A percentile compares a stretch with the other conserved stretches of the same genome.
Conservation (phyloP, 139 green algal species). For the Edaphochlamys debaryana region DNA sequence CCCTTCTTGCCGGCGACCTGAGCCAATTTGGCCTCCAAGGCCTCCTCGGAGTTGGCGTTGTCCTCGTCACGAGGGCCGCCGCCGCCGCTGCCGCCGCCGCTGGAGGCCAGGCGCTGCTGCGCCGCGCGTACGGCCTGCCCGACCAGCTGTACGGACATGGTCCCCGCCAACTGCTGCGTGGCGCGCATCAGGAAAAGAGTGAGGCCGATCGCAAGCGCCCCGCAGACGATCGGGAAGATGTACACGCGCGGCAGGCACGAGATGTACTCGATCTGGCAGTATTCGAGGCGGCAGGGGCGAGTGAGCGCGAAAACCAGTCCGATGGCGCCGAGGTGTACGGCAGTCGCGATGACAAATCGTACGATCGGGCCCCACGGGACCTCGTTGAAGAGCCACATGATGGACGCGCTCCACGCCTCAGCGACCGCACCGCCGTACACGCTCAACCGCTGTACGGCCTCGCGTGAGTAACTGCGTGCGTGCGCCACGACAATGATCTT, state of each 20-base stretch:
- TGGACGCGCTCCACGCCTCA: background rate
- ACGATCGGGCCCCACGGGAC: slow-evolving; percentile 2
- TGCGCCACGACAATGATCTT: slow-evolving; percentile 11
- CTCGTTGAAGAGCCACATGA: background rate
- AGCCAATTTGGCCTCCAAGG: background rate
- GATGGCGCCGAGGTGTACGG: background rate
- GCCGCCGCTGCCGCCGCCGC: no score
- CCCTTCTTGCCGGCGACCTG: background rate
- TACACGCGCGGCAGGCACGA: slow-evolving; percentile 6
- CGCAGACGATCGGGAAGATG: background rate
- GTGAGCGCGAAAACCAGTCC: slow-evolving; percentile 17
- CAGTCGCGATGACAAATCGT: background rate
- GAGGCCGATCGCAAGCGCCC: background rate
- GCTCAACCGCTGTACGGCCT: background rate
- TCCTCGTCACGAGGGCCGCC: background rate
- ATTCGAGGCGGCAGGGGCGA: background rate
- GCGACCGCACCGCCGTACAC: background rate
- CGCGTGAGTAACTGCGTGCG: background rate
- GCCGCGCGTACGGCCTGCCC: no score
- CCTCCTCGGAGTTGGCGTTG: background rate
- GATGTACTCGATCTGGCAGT: background rate
- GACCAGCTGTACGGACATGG: background rate
- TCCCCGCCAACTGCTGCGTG: background rate
- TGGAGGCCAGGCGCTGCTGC: background rate
- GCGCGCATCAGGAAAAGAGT: background rate